Conservation (phyloP, 164 flowering plant species). For the Taxillus chinensis region DNA sequence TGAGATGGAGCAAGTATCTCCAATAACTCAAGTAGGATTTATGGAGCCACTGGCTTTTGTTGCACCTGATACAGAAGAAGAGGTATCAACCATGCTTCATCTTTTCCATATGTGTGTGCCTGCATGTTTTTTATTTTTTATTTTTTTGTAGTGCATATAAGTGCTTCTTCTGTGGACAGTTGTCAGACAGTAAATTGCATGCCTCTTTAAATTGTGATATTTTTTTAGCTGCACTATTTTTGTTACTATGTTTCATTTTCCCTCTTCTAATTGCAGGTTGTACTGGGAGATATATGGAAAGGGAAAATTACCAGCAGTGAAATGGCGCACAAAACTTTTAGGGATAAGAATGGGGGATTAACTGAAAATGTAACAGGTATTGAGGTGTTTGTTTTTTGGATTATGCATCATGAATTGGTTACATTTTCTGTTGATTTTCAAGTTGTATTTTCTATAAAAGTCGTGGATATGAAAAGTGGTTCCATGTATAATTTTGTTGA, state of each 20-base stretch:
- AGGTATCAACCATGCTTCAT: slow-evolving; percentile 29
- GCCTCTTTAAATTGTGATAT: not conserved
- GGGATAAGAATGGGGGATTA: slow-evolving; percentile 25
- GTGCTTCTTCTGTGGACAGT: not conserved
- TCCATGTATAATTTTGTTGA: slow-evolving; percentile 15
- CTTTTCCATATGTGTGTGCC: not conserved
- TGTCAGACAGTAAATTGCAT: not conserved
- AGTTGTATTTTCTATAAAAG: slow-evolving; percentile 7
- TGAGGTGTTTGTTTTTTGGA: not conserved
- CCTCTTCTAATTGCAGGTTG: slow-evolving; percentile 27
- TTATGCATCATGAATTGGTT: not conserved
- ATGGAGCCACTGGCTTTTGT: slow-evolving; percentile 79
- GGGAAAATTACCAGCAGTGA: slow-evolving; percentile 65
- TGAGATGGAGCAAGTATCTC: slow-evolving; percentile 40
- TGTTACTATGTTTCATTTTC: not conserved
- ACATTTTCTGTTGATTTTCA: not conserved
- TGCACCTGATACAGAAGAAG: slow-evolving; percentile 68
- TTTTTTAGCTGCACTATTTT: not conserved
- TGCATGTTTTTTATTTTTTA: not conserved
- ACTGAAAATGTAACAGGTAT: slow-evolving; percentile 41
- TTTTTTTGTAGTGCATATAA: not conserved
- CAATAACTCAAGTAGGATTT: slow-evolving; percentile 29
- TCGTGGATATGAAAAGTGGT: slow-evolving; percentile 11
- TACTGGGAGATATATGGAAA: slow-evolving; percentile 56
- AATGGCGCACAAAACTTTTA: slow-evolving; percentile 29